Conservation (phyloP, 148 eudicot genomes). For the Rhododendron williamsianum region DNA sequence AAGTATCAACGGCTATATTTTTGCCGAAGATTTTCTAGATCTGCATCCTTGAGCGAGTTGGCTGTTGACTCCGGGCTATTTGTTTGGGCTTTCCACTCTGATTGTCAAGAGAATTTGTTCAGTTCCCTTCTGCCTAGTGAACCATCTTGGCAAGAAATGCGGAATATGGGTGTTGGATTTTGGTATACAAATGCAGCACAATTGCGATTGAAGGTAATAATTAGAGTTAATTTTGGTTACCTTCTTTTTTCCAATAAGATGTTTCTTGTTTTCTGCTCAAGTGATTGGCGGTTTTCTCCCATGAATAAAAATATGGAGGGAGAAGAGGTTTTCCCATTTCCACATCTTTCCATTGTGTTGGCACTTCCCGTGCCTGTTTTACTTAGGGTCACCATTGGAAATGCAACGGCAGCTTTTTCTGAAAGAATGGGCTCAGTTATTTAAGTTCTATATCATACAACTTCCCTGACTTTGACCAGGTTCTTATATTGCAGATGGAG, state of each 20-base stretch:
- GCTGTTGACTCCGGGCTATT: constrained; percentile 53
- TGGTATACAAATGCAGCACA: constrained; percentile 82
- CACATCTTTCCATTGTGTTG: background rate
- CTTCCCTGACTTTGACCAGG: constrained; percentile 14
- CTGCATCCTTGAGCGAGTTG: constrained; percentile 52
- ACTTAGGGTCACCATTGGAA: background rate
- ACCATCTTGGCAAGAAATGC: constrained; percentile 94
- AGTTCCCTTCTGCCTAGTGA: constrained; percentile 56
- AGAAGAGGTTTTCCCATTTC: background rate
- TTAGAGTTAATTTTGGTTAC: background rate
- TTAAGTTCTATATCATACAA: background rate
- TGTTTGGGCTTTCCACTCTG: constrained; percentile 96
- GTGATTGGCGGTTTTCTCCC: background rate
- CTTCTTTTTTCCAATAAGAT: background rate
- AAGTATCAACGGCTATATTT: constrained; percentile 72
- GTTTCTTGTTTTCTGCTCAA: background rate
- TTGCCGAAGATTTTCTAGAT: constrained; percentile 40
- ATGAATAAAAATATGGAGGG: background rate
- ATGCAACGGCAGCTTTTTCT: background rate
- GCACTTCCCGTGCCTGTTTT: background rate
- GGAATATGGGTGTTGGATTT: constrained; percentile 73
- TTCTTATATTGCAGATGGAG: constrained; percentile 74
- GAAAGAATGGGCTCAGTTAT: background rate
- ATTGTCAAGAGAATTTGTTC: constrained; percentile 84
- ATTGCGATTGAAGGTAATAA: constrained; percentile 71